These are phyloP conservation scores for Roridomyces roridus DNA, from an alignment of 768 basidiomycete species.

Conservation along the genomic window DNA sequence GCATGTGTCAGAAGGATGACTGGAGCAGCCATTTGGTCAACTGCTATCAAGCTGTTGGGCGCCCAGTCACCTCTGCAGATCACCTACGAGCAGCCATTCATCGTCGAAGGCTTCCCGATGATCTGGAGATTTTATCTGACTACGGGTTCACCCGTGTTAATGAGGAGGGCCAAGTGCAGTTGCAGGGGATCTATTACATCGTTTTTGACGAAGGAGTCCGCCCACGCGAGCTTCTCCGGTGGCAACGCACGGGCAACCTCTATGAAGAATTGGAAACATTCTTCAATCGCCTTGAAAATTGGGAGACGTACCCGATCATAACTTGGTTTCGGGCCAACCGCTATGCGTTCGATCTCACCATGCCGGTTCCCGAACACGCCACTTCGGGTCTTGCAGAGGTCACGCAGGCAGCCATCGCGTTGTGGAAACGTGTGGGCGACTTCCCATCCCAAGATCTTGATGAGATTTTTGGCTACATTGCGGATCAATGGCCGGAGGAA, in stretches of 20 bases:
- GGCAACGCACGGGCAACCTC: constrained; percentile 28
- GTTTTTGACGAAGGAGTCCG: constrained; percentile 21
- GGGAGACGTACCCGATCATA: background rate
- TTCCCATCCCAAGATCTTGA: background rate
- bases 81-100: constrained; percentile 28
- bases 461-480: background rate
- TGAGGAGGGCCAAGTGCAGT: constrained; percentile 21
- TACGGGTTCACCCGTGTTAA: constrained; percentile 35
- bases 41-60: constrained; percentile 15
- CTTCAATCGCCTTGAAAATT: constrained; percentile 6
- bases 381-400: background rate
- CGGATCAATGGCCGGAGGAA: background rate
- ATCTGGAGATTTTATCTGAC: constrained; percentile 27
- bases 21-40: constrained; percentile 30
- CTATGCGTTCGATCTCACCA: constrained; percentile 1
- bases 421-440: constrained; percentile 5
- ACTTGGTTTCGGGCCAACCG: constrained; percentile 5
- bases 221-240: constrained; percentile 27
- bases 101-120: constrained; percentile 23
- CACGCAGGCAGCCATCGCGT: background rate
- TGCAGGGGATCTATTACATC: constrained; percentile 20
- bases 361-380: background rate
- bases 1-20: constrained; percentile 26
- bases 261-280: constrained; percentile 29
- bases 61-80: constrained; percentile 29